A percentile compares a stretch with the other conserved stretches of the same genome.
phyloP scores from a whole-genome alignment of 176 grass and related monocot genomes.

The sorghum (Sorghum bicolor) region Sorghum_bicolor_NCBIv3 NC_012872.2:68752001-68752500 shows the following conservation, averaged over 20 bases:
- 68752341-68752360: slow-evolving; percentile 72
- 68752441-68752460: slow-evolving; percentile 63
- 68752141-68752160: slow-evolving; percentile 74
- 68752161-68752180: slow-evolving; percentile 60
- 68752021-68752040: slow-evolving; percentile 80
- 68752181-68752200: slow-evolving; percentile 90
- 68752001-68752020: slow-evolving; percentile 86
- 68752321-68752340: slow-evolving; percentile 87
- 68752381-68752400: slow-evolving; percentile 88
- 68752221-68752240: slow-evolving; percentile 94
- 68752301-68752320: slow-evolving; percentile 80
- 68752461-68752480: slow-evolving; percentile 42
- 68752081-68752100: slow-evolving; percentile 85
- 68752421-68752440: slow-evolving; percentile 69
- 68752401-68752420: slow-evolving; percentile 81
- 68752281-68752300: slow-evolving; percentile 34
- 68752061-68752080: slow-evolving; percentile 74
- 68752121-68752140: slow-evolving; percentile 87
- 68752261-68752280: slow-evolving; percentile 78
- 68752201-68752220: slow-evolving; percentile 99
- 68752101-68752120: slow-evolving; percentile 83
- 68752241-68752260: slow-evolving; percentile 85
- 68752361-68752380: slow-evolving; percentile 84
- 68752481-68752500: slow-evolving; percentile 41
- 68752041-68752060: slow-evolving; percentile 81